Conservation (phyloP, 1,284 basidiomycete species). For the Quambalaria eucalypti region DNA sequence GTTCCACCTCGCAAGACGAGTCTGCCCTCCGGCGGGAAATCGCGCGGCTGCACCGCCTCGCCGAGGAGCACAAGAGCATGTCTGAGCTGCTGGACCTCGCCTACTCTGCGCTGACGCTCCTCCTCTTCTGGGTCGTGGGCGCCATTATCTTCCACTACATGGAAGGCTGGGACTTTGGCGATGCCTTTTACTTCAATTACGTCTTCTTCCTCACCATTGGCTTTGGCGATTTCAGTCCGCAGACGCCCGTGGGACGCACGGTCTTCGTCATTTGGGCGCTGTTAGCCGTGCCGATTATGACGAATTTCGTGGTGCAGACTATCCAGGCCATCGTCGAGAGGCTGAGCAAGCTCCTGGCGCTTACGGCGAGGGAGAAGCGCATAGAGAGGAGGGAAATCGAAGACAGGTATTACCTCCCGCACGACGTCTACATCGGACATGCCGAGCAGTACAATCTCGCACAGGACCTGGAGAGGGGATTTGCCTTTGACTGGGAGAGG, state of each 20-base stretch:
- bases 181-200: conserved; percentile 19
- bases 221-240: conserved; percentile 46
- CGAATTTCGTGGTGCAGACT: conserved; percentile 50
- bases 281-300: conserved; percentile 50
- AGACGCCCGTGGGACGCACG: conserved; percentile 39
- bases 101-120: conserved; percentile 43
- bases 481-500: background rate
- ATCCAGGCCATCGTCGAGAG: conserved; percentile 45
- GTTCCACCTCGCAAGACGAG: conserved; percentile 24
- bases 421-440: background rate
- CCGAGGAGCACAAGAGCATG: conserved; percentile 43
- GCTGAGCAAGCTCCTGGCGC: conserved; percentile 7
- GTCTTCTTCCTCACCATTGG: conserved; percentile 47
- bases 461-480: background rate
- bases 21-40: conserved; percentile 47
- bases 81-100: conserved; percentile 46
- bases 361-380: background rate
- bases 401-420: conserved; percentile 2
- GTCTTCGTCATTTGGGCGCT: conserved; percentile 49
- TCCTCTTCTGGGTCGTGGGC: conserved; percentile 48
- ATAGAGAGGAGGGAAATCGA: conserved; percentile 11
- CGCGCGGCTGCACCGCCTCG: conserved; percentile 46
- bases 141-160: conserved; percentile 45
- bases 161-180: conserved; percentile 47
- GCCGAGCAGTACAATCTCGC: too few relatives aligned